Conservation (phyloP, 2,329 filamentous ascomycete genomes). For the Dactylellina parvicollis region DNA sequence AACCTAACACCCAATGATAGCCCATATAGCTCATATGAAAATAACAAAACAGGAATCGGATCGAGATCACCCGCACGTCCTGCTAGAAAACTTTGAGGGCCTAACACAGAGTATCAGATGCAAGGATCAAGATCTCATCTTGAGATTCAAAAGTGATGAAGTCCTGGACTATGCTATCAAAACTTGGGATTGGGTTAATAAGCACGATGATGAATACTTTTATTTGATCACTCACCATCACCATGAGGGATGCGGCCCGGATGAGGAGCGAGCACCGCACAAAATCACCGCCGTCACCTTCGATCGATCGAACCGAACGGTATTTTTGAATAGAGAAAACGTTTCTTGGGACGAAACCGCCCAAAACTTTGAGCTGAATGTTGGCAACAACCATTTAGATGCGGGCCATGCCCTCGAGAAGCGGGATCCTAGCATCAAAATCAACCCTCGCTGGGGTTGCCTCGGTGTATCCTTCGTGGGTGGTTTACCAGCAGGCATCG, state of each 20-base stretch:
- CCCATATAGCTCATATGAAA: conserved; percentile 11
- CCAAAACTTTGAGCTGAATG: conserved; percentile 1
- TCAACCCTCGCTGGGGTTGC: neutral
- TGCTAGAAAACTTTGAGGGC: conserved; percentile 33
- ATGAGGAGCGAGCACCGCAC: conserved; percentile 2
- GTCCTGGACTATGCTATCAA: neutral
- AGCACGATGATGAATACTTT: conserved; percentile 4
- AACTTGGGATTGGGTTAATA: conserved; percentile 29
- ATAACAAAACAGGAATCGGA: conserved; percentile 1
- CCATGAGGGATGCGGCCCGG: conserved; percentile 18
- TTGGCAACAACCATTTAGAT: too few relatives aligned
- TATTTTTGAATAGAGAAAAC: neutral
- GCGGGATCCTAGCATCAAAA: neutral
- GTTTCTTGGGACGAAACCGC: conserved; percentile 23
- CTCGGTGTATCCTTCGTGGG: neutral
- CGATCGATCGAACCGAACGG: neutral
- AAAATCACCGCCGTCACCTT: conserved; percentile 10
- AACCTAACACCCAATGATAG: conserved; percentile 1
- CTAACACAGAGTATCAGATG: conserved; percentile 18
- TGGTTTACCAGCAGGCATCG: neutral
- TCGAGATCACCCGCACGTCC: conserved; percentile 17
- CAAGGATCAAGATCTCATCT: neutral
- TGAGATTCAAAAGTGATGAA: conserved; percentile 29
- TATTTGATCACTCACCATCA: conserved; percentile 23
- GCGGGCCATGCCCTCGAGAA: neutral